Base-by-base conservation (phyloP, 108 stramenopile genomes). In the Cyclotella atomus region DNA sequence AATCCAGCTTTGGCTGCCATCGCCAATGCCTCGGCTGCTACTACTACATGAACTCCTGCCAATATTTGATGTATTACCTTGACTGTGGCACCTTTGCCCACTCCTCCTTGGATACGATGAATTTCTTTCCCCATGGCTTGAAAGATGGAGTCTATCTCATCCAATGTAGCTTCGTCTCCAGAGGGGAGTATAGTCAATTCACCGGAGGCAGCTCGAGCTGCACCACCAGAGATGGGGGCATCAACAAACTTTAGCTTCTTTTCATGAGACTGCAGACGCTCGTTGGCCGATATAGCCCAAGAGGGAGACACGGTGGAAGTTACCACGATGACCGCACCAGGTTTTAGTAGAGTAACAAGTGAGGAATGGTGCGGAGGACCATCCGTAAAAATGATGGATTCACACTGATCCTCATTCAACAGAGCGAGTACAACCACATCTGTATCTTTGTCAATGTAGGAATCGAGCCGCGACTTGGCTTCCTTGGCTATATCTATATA, bases 31-130 rank as follows among this genome's bases (percentile, higher is more conserved):
- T 93, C 92, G 0, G 89, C 88, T 2, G 87, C 88, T 2, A 84
- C 88, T 25, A 79, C 70, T 64, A 91, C 78, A 60, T 93, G 92
- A 2, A 90, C 87, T 8, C 90, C 92, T 10, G 92, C 92, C 33
- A 94, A 62, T 1, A 94, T 57, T 59, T 94, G 92, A 70, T 94
- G 92, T 0, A 91, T 89, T 73, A 87, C 82, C 64, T 94, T 92
- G 32, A 87, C 88, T 7, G 88, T 90, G 12, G 79, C 76, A 59
- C 88, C 91, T 73, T 71, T 78, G 10, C 91, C 91, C 17, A 81
- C 87, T 27, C 91, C 91, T 33, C 91, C 91, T 9, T 60, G 9
- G 29, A 93, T 85, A 30, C 84, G 63, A 59, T 93, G 84, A 29
- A 86, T 80, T 41, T 88, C 75, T 68, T 53, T 73, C n/a, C 79